Percentiles rank a stretch among this genome's conserved stretches.
These are phyloP conservation scores for Exophiala lecanii-corni DNA, from an alignment of 2,329 filamentous ascomycete genomes.

Conservation along the genomic window DNA sequence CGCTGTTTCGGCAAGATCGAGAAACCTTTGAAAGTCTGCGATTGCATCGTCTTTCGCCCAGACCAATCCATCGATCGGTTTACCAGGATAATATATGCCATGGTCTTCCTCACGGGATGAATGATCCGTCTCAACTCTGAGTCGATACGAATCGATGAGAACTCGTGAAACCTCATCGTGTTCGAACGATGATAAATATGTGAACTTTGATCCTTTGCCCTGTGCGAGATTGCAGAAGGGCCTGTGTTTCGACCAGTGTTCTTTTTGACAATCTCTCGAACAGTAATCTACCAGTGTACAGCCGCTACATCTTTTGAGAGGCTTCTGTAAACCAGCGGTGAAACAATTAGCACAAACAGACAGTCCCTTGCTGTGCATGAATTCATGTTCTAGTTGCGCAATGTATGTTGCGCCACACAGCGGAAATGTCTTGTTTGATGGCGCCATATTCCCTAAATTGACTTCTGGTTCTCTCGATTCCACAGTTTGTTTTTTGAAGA, in stretches of 20 bases:
- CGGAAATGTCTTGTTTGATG: constrained; percentile 17
- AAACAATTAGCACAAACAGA: constrained; percentile 25
- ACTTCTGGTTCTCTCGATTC: too few species aligned
- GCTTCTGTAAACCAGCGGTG: constrained; percentile 25
- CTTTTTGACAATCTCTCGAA: constrained; percentile 29
- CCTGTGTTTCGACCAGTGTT: constrained; percentile 28
- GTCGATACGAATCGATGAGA: constrained; percentile 30
- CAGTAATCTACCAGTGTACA: constrained; percentile 26
- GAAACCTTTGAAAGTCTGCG: constrained; percentile 37
- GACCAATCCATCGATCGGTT: constrained; percentile 34
- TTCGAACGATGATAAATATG: constrained; percentile 25
- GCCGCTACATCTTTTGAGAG: constrained; percentile 24
- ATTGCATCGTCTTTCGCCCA: constrained; percentile 26
- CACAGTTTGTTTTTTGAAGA: too few species aligned
- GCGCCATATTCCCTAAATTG: constrained; percentile 4
- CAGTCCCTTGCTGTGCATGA: constrained; percentile 25
- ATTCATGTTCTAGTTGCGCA: constrained; percentile 25
- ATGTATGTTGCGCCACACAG: constrained; percentile 21
- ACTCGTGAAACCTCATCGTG: constrained; percentile 25
- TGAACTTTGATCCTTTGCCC: constrained; percentile 24
- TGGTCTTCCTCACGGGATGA: constrained; percentile 26
- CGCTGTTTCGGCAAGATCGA: constrained; percentile 28
- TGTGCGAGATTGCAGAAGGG: constrained; percentile 25
- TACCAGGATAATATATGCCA: constrained; percentile 24
- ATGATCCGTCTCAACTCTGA: constrained; percentile 30